A percentile compares a stretch with the other conserved stretches of the same genome.
Evolutionary conservation across 352 stramenopile species (phyloP).

Genomic region (Saprolegnia diclina): DNA sequence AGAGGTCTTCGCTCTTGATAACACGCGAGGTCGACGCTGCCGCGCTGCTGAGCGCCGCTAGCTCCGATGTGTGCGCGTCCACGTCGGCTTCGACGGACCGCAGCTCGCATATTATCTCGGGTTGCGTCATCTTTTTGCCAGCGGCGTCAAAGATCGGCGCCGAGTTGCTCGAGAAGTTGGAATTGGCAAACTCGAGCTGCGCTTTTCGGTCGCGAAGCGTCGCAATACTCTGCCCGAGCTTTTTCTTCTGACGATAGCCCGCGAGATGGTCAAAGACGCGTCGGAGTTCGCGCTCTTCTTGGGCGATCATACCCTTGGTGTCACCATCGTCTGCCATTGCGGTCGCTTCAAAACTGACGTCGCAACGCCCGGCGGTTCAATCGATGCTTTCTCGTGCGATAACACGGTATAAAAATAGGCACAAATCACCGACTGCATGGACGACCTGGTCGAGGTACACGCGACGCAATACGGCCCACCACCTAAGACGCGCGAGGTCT

Average conservation of each 20-base stretch:
- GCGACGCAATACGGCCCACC: too few relatives aligned
- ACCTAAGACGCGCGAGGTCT: not conserved
- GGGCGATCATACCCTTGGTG: slow-evolving; percentile 84
- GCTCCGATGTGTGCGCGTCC: slow-evolving; percentile 45
- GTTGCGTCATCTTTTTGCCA: slow-evolving; percentile 64
- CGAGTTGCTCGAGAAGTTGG: slow-evolving; percentile 52
- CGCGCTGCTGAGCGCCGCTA: slow-evolving; percentile 44
- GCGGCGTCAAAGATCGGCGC: slow-evolving; percentile 74
- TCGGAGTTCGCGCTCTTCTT: slow-evolving; percentile 93
- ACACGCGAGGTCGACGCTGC: slow-evolving; percentile 41
- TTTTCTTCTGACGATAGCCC: slow-evolving; percentile 86
- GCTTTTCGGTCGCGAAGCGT: slow-evolving; percentile 52
- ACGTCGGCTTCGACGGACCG: slow-evolving; percentile 49
- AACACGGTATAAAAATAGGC: not conserved
- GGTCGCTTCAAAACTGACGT: not conserved
- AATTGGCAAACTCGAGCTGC: slow-evolving; percentile 50
- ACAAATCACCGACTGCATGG: not conserved
- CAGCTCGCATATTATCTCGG: slow-evolving; percentile 78
- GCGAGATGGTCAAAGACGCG: slow-evolving; percentile 93
- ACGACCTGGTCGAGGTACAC: not conserved
- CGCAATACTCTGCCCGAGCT: slow-evolving; percentile 39
- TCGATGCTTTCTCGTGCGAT: not conserved
- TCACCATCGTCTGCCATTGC: slow-evolving; percentile 39
- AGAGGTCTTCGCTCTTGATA: slow-evolving; percentile 90
- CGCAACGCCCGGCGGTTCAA: not conserved